Evolutionary conservation across 2,329 filamentous ascomycete species (phyloP).

Genomic region (Fusarium sp.): DNA sequence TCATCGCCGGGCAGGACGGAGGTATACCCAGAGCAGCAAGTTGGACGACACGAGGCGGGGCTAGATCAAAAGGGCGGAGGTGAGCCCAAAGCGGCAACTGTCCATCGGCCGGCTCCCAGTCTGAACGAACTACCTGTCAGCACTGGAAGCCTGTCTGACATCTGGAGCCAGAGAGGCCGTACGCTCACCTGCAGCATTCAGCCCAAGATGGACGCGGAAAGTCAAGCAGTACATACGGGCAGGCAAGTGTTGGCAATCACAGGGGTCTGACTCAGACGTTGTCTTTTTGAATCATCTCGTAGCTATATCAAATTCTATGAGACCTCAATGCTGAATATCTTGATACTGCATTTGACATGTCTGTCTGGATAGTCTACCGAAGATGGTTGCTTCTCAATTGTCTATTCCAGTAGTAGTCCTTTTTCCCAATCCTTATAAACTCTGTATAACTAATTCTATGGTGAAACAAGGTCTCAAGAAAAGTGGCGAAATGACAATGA

Average conservation of each 20-base stretch:
- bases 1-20: neutral
- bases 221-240: fast-evolving
- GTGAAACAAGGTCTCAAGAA: fast-evolving
- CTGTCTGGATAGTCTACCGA: neutral
- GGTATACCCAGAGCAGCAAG: neutral
- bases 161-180: neutral
- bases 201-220: neutral
- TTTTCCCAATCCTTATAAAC: neutral
- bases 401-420: neutral
- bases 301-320: too few species aligned
- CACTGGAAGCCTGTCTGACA: neutral
- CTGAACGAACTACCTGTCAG: neutral
- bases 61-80: neutral
- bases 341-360: neutral
- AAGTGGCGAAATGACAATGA: neutral
- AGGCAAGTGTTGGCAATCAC: too few species aligned
- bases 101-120: neutral
- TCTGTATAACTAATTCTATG: neutral
- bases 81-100: neutral
- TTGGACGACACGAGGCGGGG: neutral
- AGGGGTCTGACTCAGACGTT: fast-evolving
- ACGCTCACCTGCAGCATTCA: neutral
- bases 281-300: neutral
- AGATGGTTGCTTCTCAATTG: neutral
- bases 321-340: neutral